phyloP scores from a whole-genome alignment of 805 yeast genomes.

The Hanseniaspora meyeri region DNA sequence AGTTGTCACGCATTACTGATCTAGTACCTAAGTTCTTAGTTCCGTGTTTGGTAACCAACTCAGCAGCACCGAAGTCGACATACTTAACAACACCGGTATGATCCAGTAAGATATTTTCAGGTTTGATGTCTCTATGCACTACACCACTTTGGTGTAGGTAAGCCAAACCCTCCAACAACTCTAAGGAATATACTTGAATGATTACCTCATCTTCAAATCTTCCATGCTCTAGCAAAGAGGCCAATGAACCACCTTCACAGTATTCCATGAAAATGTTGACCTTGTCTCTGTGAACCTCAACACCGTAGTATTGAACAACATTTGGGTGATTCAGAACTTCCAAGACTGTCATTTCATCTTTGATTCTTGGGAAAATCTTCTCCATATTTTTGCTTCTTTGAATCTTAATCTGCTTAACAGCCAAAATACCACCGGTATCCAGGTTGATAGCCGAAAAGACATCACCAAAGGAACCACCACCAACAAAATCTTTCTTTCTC shows the following conservation, averaged over 20 bases:
- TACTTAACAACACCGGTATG: constrained; percentile 87
- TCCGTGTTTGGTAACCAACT: constrained; percentile 55
- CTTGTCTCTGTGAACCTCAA: constrained; percentile 90
- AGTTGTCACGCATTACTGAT: constrained; percentile 21
- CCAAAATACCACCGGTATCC: constrained; percentile 92
- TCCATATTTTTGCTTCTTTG: constrained; percentile 79
- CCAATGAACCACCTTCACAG: constrained; percentile 90
- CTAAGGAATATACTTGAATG: constrained; percentile 77
- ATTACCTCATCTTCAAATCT: constrained; percentile 91
- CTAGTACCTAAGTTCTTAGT: constrained; percentile 29
- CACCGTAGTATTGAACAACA: constrained; percentile 91
- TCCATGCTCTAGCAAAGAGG: constrained; percentile 76
- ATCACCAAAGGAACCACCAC: constrained; percentile 92
- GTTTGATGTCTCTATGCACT: constrained; percentile 94
- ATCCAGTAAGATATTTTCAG: constrained; percentile 81
- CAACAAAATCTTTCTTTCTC: constrained; percentile 90
- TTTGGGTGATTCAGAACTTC: constrained; percentile 94
- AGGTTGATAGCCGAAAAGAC: constrained; percentile 86
- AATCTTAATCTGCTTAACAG: constrained; percentile 87
- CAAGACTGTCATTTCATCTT: constrained; percentile 91
- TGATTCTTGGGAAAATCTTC: constrained; percentile 73
- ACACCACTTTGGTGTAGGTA: constrained; percentile 89
- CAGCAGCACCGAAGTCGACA: constrained; percentile 97
- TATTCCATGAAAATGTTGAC: constrained; percentile 95
- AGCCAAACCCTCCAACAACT: constrained; percentile 89